These are phyloP conservation scores for Asterophora lycoperdoides DNA, from an alignment of 768 basidiomycete genomes.

Conservation along the genomic window DNA sequence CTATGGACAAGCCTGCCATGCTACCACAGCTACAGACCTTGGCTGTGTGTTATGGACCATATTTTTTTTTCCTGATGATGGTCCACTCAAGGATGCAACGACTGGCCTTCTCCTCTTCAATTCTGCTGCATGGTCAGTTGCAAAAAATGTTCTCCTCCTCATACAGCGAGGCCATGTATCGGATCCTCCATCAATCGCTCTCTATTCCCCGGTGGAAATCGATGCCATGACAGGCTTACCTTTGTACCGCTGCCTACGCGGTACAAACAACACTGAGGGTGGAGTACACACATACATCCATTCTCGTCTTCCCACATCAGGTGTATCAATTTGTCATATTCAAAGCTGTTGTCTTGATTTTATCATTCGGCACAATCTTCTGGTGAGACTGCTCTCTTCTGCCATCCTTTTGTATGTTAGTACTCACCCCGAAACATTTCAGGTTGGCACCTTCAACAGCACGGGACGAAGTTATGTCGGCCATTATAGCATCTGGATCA, in stretches of 20 bases:
- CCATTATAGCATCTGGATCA: constrained; percentile 20
- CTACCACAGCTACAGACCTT: too few species aligned
- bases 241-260: constrained; percentile 25
- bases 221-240: constrained; percentile 21
- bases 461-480: constrained; percentile 18
- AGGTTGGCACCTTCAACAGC: constrained; percentile 21
- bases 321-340: constrained; percentile 19
- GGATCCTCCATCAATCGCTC: constrained; percentile 28
- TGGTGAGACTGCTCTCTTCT: background rate
- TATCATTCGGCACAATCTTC: constrained; percentile 22
- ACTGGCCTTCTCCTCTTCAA: constrained; percentile 28
- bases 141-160: constrained; percentile 25
- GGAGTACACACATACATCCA: constrained; percentile 30
- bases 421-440: background rate
- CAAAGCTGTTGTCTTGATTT: constrained; percentile 22
- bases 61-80: too few species aligned
- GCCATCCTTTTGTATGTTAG: background rate
- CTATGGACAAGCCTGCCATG: too few species aligned
- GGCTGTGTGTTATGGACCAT: too few species aligned
- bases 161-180: constrained; percentile 25
- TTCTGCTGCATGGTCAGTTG: constrained; percentile 23
- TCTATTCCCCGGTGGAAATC: constrained; percentile 17
- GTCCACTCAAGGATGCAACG: constrained; percentile 29
- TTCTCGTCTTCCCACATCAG: constrained; percentile 18
- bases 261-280: constrained; percentile 33